Evolutionary conservation across 1,139 yeast genomes (phyloP), one percentile per base, ranked within the genome.

Genomic region (Lodderomyces jiufengensis): DNA sequence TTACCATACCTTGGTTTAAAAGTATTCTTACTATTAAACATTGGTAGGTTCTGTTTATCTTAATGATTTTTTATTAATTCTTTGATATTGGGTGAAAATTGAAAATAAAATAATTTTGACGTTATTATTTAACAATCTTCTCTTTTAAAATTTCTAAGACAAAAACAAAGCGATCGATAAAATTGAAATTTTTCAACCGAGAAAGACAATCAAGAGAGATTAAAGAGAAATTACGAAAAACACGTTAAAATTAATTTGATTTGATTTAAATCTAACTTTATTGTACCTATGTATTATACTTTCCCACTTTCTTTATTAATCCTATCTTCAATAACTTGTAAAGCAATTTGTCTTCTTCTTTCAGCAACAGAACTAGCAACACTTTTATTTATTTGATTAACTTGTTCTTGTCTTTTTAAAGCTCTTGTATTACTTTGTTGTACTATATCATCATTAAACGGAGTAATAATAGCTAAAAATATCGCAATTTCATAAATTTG

Each of bases 321-420:
- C 50, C 94, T 70, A 50, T 85, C 92, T 50, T 85, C 94, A 42
- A 87, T 67, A 20, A 86, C 92, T 50, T 84, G 84, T 39, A 87
- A 61, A 0, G 96, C 96, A 32, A 87, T 78, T 48, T 84, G 92
- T 56, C 95, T 73, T 58, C 96, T 74, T 55, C 96, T 75, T 52
- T 87, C 95, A 12, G 92, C 90, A 4, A 77, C 80, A 31, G 84
- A 74, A 50, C 73, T 71, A 13, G 82, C 72, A 31, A 50, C 68
- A 42, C 52, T 61, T 45, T 63, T 65, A 41, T 64, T 64, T 18
- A 61, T 52, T 46, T 64, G 69, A 44, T 55, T 66, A 11, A 57
- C 59, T 40, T 68, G 73, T 37, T 70, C 73, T 59, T 50, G 74
- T 61, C 67, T 66, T 60, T 69, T 84, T 64, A 62, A 79, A 47